Conservation (phyloP, 352 stramenopile species). For the Globisporangium spiculum region DNA sequence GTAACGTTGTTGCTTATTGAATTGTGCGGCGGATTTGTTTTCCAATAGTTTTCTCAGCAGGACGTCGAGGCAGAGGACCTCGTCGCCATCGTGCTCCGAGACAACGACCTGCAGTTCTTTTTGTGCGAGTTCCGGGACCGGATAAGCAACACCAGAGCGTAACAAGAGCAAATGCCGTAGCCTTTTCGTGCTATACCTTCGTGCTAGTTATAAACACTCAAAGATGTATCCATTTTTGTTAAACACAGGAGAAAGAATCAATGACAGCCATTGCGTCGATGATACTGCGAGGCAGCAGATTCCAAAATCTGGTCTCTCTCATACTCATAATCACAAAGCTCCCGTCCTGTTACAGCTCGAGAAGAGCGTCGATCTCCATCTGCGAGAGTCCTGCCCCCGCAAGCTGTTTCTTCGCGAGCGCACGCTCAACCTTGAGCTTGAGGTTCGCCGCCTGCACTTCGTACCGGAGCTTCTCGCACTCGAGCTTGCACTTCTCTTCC, state of each 20-base stretch:
- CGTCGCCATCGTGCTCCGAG: slow-evolving; percentile 46
- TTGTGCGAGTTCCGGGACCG: slow-evolving; percentile 61
- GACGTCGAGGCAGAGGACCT: slow-evolving; percentile 41
- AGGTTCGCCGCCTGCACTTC: slow-evolving; percentile 54
- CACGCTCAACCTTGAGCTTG: slow-evolving; percentile 48
- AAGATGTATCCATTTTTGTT: background rate
- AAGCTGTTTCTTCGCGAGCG: slow-evolving; percentile 50
- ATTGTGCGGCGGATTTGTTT: background rate
- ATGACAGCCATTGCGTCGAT: background rate
- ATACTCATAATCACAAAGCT: background rate
- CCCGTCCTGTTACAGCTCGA: background rate
- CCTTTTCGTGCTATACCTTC: background rate
- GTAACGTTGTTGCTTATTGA: background rate
- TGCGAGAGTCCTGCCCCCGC: slow-evolving; percentile 43
- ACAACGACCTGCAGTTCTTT: slow-evolving; percentile 59
- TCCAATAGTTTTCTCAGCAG: slow-evolving; percentile 25
- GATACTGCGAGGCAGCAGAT: background rate
- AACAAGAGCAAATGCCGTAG: background rate
- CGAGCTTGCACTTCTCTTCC: slow-evolving; percentile 53
- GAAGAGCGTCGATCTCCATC: slow-evolving; percentile 32
- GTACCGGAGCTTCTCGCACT: slow-evolving; percentile 63
- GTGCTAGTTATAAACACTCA: background rate
- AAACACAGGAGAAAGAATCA: background rate
- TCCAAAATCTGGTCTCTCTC: background rate
- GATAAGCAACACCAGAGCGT: slow-evolving; percentile 19